Percentiles rank a stretch among this genome's conserved stretches.
Evolutionary conservation across 352 stramenopile species (phyloP).

Genomic region (Phytophthora pseudosyringae): DNA sequence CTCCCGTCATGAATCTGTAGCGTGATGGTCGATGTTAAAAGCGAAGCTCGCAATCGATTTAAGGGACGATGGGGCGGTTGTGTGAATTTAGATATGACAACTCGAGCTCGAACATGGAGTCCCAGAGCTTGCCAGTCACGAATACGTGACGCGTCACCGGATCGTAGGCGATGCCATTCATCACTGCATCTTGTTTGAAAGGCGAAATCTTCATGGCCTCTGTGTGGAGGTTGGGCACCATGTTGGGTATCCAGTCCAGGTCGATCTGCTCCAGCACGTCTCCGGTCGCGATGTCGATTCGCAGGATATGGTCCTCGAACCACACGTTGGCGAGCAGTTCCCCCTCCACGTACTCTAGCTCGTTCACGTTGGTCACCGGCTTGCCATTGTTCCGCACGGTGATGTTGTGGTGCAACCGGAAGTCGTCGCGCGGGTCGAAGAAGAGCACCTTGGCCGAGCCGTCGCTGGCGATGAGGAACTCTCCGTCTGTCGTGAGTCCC

Average conservation of each 20-base stretch:
- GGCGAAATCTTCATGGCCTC: constrained; percentile 48
- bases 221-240: constrained; percentile 65
- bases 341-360: constrained; percentile 86
- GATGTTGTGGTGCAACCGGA: constrained; percentile 63
- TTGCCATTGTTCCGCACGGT: constrained; percentile 54
- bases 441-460: constrained; percentile 81
- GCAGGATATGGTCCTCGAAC: constrained; percentile 77
- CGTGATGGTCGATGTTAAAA: constrained; percentile 1
- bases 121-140: constrained; percentile 85
- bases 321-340: constrained; percentile 91
- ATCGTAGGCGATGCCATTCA: constrained; percentile 91
- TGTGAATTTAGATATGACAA: constrained; percentile 57
- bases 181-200: constrained; percentile 71
- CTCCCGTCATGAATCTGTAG: not conserved
- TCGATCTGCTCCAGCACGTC: constrained; percentile 76
- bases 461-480: constrained; percentile 88
- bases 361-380: constrained; percentile 72
- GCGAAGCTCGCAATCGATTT: not conserved
- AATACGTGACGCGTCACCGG: constrained; percentile 65
- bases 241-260: constrained; percentile 62
- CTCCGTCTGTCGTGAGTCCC: constrained; percentile 86
- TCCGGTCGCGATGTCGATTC: constrained; percentile 77
- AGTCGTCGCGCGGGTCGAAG: constrained; percentile 68
- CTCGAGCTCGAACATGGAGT: constrained; percentile 85
- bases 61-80: constrained; percentile 14